phyloP scores from a whole-genome alignment of 2,329 filamentous ascomycete species.

The Fusarium tjaetaba region DNA sequence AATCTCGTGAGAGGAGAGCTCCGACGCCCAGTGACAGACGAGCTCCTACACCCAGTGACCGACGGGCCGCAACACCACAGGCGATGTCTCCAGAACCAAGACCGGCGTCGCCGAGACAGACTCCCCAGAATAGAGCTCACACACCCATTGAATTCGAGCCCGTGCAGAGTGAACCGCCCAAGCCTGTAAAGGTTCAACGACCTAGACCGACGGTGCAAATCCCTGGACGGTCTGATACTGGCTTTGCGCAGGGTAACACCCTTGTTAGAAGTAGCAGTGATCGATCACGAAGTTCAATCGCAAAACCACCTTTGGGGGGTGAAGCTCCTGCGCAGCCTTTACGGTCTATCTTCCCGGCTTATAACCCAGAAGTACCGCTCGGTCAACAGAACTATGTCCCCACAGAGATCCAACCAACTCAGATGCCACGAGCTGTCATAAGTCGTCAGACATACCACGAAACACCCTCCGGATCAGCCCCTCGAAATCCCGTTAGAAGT shows the following conservation, averaged over 20 bases:
- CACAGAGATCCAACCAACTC: constrained; percentile 70
- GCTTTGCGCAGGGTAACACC: constrained; percentile 51
- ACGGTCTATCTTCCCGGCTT: constrained; percentile 80
- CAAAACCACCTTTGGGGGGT: constrained; percentile 60
- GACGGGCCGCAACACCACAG: constrained; percentile 41
- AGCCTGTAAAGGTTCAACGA: constrained; percentile 48
- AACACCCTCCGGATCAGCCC: constrained; percentile 1
- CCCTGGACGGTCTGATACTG: constrained; percentile 59
- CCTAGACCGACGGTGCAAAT: constrained; percentile 55
- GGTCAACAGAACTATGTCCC: constrained; percentile 77
- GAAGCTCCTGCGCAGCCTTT: constrained; percentile 53
- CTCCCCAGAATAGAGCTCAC: constrained; percentile 47
- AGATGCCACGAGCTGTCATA: constrained; percentile 71
- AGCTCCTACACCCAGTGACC: constrained; percentile 47
- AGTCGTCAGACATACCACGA: constrained; percentile 69
- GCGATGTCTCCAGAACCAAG: constrained; percentile 34
- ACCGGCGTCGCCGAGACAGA: constrained; percentile 40
- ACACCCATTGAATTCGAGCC: constrained; percentile 50
- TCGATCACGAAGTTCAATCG: constrained; percentile 65
- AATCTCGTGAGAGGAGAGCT: constrained; percentile 50
- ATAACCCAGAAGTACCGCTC: constrained; percentile 73
- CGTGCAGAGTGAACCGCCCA: constrained; percentile 36
- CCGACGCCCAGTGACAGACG: constrained; percentile 43
- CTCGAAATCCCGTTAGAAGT: constrained; percentile 32
- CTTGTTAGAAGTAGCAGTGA: constrained; percentile 59